Evolutionary conservation across 2,329 filamentous ascomycete genomes (phyloP).

Genomic region (Cladosporium sp.): DNA sequence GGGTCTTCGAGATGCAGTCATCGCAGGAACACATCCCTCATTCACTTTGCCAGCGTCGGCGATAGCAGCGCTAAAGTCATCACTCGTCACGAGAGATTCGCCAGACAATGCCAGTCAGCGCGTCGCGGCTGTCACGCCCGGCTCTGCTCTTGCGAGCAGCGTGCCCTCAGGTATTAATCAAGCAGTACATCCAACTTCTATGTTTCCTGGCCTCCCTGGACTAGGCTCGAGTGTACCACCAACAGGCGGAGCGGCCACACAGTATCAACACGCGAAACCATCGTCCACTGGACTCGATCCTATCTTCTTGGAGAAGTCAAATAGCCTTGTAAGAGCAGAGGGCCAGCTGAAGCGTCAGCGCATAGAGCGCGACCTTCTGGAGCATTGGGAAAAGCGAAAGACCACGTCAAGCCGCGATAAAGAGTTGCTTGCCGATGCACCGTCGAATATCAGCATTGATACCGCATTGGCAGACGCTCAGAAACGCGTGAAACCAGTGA

Average conservation of each 20-base stretch:
- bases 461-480: constrained; percentile 56
- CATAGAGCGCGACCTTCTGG: constrained; percentile 71
- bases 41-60: constrained; percentile 56
- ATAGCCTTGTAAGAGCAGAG: constrained; percentile 77
- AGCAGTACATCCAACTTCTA: constrained; percentile 10
- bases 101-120: neutral
- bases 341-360: constrained; percentile 73
- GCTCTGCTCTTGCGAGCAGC: constrained; percentile 2
- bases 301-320: constrained; percentile 79
- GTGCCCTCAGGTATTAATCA: neutral
- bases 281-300: constrained; percentile 63
- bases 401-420: constrained; percentile 46
- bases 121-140: neutral
- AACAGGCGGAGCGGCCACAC: constrained; percentile 3
- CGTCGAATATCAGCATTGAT: constrained; percentile 39
- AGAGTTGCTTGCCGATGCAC: constrained; percentile 46
- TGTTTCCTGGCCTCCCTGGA: constrained; percentile 20
- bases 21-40: constrained; percentile 68
- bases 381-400: constrained; percentile 66
- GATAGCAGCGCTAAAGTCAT: constrained; percentile 34
- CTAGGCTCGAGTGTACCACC: constrained; percentile 13
- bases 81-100: constrained; percentile 12
- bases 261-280: constrained; percentile 17
- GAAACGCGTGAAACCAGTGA: constrained; percentile 65
- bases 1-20: constrained; percentile 72